Evolutionary conservation across 1,139 yeast genomes (phyloP).

Genomic region (Pneumocystis sp.): DNA sequence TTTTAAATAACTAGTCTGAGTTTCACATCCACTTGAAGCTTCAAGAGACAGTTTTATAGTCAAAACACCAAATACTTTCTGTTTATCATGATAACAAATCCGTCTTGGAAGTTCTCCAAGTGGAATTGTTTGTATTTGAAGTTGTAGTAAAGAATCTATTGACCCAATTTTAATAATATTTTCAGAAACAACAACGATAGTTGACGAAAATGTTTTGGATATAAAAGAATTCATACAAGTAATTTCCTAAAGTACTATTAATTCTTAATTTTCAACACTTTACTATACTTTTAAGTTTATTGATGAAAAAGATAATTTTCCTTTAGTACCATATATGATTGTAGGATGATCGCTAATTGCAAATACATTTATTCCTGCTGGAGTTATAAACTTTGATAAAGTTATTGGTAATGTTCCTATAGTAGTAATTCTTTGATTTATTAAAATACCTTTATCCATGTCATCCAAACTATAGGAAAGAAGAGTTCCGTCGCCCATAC

Average conservation of each 20-base stretch:
- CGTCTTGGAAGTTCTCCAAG: conserved; percentile 16
- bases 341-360: conserved; percentile 16
- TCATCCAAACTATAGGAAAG: conserved; percentile 8
- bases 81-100: conserved; percentile 4
- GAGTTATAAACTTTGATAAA: conserved; percentile 9
- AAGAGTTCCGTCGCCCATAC: conserved; percentile 16
- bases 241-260: conserved; percentile 4
- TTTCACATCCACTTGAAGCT: conserved; percentile 13
- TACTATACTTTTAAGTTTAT: conserved; percentile 5
- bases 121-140: conserved; percentile 16
- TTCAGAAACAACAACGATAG: conserved; percentile 14
- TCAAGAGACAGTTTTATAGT: conserved; percentile 15
- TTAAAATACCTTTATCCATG: conserved; percentile 3
- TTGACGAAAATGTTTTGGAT: conserved; percentile 2
- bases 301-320: conserved; percentile 12
- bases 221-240: conserved; percentile 7
- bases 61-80: conserved; percentile 11
- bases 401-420: conserved; percentile 15
- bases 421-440: conserved; percentile 9
- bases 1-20: conserved; percentile 12
- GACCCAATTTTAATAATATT: conserved; percentile 12
- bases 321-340: conserved; percentile 13
- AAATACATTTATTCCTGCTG: conserved; percentile 6
- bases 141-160: conserved; percentile 15
- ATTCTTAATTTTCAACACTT: background rate